These are phyloP conservation scores for Backusella tuberculispora DNA, from an alignment of 192 early-diverging fungal genomes.

Conservation along the genomic window DNA sequence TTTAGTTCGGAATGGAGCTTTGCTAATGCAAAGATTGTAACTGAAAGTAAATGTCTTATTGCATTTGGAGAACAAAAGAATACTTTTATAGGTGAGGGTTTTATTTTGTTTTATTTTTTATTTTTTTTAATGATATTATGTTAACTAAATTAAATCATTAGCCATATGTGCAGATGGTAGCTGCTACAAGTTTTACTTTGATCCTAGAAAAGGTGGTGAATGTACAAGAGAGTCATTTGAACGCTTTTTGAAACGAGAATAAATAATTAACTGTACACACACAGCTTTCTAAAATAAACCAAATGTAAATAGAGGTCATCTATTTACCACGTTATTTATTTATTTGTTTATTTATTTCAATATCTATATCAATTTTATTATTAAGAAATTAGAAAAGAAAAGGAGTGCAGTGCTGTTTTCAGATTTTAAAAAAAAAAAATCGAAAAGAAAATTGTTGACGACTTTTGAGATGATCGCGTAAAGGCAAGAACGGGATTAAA, in stretches of 20 bases:
- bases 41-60: conserved; percentile 80
- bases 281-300: no score
- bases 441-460: no score
- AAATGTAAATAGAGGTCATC: no score
- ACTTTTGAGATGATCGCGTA: no score
- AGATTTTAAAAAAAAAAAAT: no score
- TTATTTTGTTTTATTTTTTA: neutral
- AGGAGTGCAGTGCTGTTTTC: no score
- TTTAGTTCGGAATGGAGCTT: conserved; percentile 96
- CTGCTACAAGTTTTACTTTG: conserved; percentile 84
- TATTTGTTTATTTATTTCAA: no score
- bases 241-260: conserved; percentile 43
- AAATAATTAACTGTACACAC: no score
- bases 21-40: conserved; percentile 80
- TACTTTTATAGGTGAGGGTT: conserved; percentile 64
- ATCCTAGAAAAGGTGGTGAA: conserved; percentile 74
- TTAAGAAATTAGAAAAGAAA: no score
- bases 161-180: conserved; percentile 88
- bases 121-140: neutral
- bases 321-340: no score
- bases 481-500: no score
- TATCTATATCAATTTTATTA: no score
- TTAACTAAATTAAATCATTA: conserved; percentile 25
- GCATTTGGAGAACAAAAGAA: conserved; percentile 82
- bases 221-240: conserved; percentile 56